phyloP scores from a whole-genome alignment of 1,284 basidiomycete genomes.

The Ganoderma sinense region DNA sequence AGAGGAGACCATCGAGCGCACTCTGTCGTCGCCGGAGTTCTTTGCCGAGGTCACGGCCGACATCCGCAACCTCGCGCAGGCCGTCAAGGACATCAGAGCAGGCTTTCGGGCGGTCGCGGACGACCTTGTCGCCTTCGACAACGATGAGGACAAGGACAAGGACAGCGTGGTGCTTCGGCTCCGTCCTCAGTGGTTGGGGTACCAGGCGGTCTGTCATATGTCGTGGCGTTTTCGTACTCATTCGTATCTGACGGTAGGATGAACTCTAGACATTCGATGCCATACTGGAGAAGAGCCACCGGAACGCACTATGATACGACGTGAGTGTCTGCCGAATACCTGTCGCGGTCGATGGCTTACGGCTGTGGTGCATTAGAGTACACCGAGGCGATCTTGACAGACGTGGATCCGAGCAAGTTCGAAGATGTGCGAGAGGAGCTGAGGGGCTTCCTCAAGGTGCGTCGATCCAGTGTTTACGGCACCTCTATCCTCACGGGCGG shows the following conservation, averaged over 20 bases:
- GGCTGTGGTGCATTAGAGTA: not conserved
- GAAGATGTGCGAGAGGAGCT: conserved; percentile 8
- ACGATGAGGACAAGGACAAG: not conserved
- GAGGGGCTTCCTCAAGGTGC: conserved; percentile 5
- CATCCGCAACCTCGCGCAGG: not conserved
- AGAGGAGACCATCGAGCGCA: not conserved
- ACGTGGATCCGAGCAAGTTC: conserved; percentile 7
- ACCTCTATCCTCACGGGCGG: not conserved
- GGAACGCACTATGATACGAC: conserved; percentile 16
- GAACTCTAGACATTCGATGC: conserved; percentile 4
- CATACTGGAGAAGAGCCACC: conserved; percentile 7
- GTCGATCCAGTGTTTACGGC: no score
- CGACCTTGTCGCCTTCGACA: not conserved
- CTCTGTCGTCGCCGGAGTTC: not conserved
- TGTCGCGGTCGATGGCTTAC: not conserved
- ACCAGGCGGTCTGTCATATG: not conserved
- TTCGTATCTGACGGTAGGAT: not conserved
- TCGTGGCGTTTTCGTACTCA: not conserved
- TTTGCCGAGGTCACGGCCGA: not conserved
- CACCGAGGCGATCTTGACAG: conserved; percentile 10
- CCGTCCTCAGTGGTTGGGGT: not conserved
- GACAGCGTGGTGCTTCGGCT: not conserved
- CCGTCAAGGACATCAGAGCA: not conserved
- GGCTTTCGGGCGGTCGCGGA: not conserved
- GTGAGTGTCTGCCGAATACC: not conserved